Percentiles rank a stretch among this genome's conserved stretches.
Evolutionary conservation across 2,329 filamentous ascomycete genomes (phyloP).

Genomic region (Macrophomina phaseolina): DNA sequence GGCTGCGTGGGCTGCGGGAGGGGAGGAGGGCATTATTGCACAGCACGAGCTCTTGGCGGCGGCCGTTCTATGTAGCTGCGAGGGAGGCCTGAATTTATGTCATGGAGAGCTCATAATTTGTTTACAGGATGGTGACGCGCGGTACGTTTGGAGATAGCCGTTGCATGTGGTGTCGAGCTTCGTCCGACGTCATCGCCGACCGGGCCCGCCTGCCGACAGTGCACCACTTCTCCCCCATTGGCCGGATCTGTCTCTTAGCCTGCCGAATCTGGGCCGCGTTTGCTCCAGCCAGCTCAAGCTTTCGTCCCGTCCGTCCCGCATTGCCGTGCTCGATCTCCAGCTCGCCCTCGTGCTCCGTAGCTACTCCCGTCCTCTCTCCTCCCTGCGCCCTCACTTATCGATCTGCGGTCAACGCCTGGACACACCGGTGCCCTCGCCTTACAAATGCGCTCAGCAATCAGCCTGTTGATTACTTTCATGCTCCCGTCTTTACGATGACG

Average conservation of each 20-base stretch:
- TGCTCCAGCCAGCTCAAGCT: neutral
- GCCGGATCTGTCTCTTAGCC: neutral
- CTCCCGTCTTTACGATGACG: neutral
- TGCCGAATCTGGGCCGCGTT: neutral
- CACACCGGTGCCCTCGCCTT: neutral
- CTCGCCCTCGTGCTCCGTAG: too few species aligned
- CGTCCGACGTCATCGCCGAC: slow-evolving; percentile 1
- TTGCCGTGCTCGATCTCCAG: too few species aligned
- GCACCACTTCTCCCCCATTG: neutral
- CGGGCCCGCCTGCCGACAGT: neutral
- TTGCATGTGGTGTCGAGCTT: neutral
- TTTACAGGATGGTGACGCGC: neutral
- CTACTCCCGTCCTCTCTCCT: too few species aligned
- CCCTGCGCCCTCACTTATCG: too few species aligned
- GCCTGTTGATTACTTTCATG: neutral
- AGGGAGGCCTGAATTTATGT: neutral
- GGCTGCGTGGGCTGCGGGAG: neutral
- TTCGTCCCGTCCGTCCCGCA: neutral
- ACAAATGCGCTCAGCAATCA: neutral
- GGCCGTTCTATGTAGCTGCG: too few species aligned
- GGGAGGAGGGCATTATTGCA: neutral
- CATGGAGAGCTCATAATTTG: slow-evolving; percentile 1
- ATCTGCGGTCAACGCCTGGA: neutral
- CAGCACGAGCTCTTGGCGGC: too few species aligned
- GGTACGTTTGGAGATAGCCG: neutral